Percentiles rank a stretch among this genome's conserved stretches.
These are phyloP conservation scores for Xylaria acuta DNA, from an alignment of 495 filamentous ascomycete genomes.

Conservation along the genomic window DNA sequence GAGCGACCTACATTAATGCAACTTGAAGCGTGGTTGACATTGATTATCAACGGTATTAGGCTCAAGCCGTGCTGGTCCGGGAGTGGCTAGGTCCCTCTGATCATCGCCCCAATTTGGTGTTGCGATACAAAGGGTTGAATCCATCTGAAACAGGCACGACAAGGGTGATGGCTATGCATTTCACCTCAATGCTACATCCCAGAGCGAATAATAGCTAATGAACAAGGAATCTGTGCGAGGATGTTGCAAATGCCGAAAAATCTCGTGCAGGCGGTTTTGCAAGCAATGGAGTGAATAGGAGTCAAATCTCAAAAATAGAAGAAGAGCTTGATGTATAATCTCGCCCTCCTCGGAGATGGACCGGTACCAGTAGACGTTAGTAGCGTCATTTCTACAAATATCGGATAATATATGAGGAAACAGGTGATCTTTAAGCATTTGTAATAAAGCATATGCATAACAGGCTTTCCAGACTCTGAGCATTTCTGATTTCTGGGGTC, in stretches of 20 bases:
- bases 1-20: slow-evolving; percentile 30
- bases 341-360: not conserved
- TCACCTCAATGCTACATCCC: not conserved
- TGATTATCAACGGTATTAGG: slow-evolving; percentile 27
- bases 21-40: slow-evolving; percentile 32
- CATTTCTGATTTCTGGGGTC: not conserved
- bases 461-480: not conserved
- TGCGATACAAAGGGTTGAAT: slow-evolving; percentile 33
- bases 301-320: not conserved
- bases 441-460: not conserved
- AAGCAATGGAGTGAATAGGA: slow-evolving; percentile 28
- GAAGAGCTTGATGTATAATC: not conserved
- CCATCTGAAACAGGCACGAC: slow-evolving; percentile 38
- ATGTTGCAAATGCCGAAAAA: slow-evolving; percentile 9
- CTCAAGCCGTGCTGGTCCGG: not conserved
- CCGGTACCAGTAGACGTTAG: not conserved
- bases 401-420: too few species aligned
- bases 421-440: not conserved
- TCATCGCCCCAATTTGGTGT: slow-evolving; percentile 27
- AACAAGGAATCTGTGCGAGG: slow-evolving; percentile 4
- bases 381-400: not conserved
- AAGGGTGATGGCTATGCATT: slow-evolving; percentile 16
- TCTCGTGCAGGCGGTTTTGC: slow-evolving; percentile 1
- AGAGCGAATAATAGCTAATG: not conserved
- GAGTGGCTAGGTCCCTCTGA: slow-evolving; percentile 27